Conservation (phyloP, 495 filamentous ascomycete species). For the Hamigera avellanea region DNA sequence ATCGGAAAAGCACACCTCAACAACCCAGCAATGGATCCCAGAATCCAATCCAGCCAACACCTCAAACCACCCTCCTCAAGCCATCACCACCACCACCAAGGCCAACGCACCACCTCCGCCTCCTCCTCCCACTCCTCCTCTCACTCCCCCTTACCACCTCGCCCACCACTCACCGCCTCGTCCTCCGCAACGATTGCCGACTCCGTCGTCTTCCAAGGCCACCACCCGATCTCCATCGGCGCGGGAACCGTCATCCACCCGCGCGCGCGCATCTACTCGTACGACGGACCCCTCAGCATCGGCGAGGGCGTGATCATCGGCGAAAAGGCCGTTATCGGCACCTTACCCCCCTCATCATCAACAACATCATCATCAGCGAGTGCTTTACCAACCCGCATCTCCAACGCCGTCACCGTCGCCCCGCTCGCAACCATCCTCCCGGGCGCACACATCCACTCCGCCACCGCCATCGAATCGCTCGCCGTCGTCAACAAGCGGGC, state of each 20-base stretch:
- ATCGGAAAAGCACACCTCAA: too few relatives aligned
- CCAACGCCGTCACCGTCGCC: slow-evolving; percentile 24
- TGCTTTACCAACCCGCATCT: slow-evolving; percentile 16
- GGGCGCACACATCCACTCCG: slow-evolving; percentile 26
- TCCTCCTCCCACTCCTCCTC: slow-evolving; percentile 9
- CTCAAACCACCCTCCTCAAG: slow-evolving; percentile 12
- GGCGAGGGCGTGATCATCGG: slow-evolving; percentile 64
- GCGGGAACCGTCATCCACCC: slow-evolving; percentile 73
- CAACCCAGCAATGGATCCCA: too few relatives aligned
- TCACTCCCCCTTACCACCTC: slow-evolving; percentile 13
- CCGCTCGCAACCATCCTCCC: slow-evolving; percentile 20
- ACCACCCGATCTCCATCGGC: slow-evolving; percentile 58
- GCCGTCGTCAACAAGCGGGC: slow-evolving; percentile 18
- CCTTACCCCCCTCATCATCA: slow-evolving; percentile 14
- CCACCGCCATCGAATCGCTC: slow-evolving; percentile 22
- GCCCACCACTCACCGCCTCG: slow-evolving; percentile 58
- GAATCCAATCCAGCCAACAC: slow-evolving; percentile 1
- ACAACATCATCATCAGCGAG: slow-evolving; percentile 4
- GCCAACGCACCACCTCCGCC: slow-evolving; percentile 15
- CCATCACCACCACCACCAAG: slow-evolving; percentile 8
- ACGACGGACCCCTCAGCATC: slow-evolving; percentile 57
- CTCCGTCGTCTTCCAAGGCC: slow-evolving; percentile 59
- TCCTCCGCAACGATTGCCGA: slow-evolving; percentile 63
- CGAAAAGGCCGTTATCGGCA: slow-evolving; percentile 56
- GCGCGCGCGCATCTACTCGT: slow-evolving; percentile 56